These are phyloP conservation scores for Actinomortierella wolfii DNA, from an alignment of 371 early-diverging fungal genomes.

Conservation along the genomic window DNA sequence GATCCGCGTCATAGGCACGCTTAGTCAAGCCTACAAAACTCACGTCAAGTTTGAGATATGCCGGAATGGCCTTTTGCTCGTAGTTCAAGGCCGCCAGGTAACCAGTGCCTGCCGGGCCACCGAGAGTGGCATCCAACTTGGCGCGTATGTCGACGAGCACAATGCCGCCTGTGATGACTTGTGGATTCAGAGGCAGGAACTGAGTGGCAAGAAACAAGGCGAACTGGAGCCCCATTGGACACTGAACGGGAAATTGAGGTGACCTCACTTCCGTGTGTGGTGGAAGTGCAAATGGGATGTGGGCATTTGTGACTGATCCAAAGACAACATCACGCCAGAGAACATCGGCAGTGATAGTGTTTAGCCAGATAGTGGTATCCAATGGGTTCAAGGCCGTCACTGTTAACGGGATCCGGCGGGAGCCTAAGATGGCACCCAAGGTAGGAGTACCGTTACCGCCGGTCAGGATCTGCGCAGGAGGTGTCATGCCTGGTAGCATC, in stretches of 20 bases:
- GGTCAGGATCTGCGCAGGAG: not conserved
- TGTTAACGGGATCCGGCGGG: not conserved
- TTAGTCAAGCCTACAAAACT: constrained; percentile 3
- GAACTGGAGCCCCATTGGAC: constrained; percentile 3
- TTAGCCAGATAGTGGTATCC: constrained; percentile 1
- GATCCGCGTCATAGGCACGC: not conserved
- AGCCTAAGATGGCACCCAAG: constrained; percentile 1
- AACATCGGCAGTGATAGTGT: not conserved
- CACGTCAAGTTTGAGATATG: constrained; percentile 3
- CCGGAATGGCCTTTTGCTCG: not conserved
- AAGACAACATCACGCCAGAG: constrained; percentile 2
- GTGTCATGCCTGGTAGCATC: constrained; percentile 1
- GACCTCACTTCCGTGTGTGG: not conserved
- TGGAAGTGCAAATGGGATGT: not conserved
- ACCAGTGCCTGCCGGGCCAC: not conserved
- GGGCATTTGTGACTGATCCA: not conserved
- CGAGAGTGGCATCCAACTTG: not conserved
- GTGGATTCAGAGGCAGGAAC: constrained; percentile 4
- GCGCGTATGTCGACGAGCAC: constrained; percentile 2
- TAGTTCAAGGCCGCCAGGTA: not conserved
- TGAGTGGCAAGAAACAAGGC: constrained; percentile 6
- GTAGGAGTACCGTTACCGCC: not conserved
- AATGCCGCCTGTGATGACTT: constrained; percentile 2
- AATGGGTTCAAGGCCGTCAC: not conserved
- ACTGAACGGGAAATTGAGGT: not conserved